These are phyloP conservation scores for Olyra latifolia DNA, from an alignment of 176 grass and related monocot species.

Conservation along the genomic window DNA sequence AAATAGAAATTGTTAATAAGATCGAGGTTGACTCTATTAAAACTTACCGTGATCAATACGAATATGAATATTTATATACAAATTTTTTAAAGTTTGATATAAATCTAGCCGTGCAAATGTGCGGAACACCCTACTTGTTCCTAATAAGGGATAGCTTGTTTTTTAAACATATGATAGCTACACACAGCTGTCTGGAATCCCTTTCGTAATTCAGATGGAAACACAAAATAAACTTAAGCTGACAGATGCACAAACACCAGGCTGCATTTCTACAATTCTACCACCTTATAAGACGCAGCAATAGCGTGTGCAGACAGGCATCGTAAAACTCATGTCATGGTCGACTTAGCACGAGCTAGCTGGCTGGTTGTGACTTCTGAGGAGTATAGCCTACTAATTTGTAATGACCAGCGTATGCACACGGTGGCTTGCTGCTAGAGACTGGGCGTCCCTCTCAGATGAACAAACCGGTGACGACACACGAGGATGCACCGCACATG, in stretches of 20 bases:
- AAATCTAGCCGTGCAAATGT: no score
- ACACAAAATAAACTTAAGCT: neutral
- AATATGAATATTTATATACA: no score
- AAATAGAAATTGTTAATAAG: no score
- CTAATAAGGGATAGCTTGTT: neutral
- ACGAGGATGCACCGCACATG: conserved; percentile 23
- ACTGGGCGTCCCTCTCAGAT: neutral
- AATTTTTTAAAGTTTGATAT: no score
- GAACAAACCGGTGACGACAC: neutral
- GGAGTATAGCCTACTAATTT: neutral
- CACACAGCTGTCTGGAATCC: conserved; percentile 18
- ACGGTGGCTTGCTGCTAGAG: neutral
- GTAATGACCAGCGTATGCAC: conserved; percentile 17
- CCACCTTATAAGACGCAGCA: neutral
- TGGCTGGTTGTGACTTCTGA: neutral
- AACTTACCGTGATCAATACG: no score
- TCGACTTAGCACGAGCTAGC: neutral
- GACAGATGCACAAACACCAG: conserved; percentile 10
- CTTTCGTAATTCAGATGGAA: conserved; percentile 6
- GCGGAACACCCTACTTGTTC: no score
- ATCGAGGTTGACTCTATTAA: no score
- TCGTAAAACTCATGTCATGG: neutral
- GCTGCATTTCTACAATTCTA: conserved; percentile 11
- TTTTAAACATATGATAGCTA: neutral
- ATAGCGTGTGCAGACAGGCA: neutral